A percentile compares a stretch with the other conserved stretches of the same genome.
Evolutionary conservation across 2,329 filamentous ascomycete genomes (phyloP).

Genomic region (Botrytis pseudocinerea): DNA sequence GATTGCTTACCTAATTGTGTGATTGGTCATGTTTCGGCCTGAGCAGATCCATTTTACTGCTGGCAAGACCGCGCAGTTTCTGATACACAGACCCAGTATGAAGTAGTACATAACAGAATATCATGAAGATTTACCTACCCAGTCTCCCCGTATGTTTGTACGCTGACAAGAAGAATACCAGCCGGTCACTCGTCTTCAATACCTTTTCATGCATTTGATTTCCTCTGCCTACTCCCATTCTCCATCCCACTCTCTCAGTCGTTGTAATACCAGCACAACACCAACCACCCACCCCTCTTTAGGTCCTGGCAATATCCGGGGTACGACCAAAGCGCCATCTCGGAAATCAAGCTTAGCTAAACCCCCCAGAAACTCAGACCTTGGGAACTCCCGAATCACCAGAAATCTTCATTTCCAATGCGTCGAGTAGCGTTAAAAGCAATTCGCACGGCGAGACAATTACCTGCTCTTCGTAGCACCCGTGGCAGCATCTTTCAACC

Average conservation of each 20-base stretch:
- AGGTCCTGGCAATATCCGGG: constrained; percentile 14
- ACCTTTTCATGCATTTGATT: neutral
- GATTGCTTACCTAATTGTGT: neutral
- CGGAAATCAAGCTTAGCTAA: constrained; percentile 22
- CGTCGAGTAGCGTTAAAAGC: constrained; percentile 70
- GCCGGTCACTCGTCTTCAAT: neutral
- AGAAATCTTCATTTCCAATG: constrained; percentile 53
- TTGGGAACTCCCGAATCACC: neutral
- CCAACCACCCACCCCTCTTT: neutral
- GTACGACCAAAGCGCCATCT: constrained; percentile 20
- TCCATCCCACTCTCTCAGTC: neutral
- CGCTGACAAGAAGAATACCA: neutral
- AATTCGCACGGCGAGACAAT: constrained; percentile 65
- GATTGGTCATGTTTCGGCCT: neutral
- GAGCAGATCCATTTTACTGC: neutral
- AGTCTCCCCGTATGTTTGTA: too few relatives aligned
- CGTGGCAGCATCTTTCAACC: constrained; percentile 46
- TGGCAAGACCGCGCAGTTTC: neutral
- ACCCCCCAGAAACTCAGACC: constrained; percentile 14
- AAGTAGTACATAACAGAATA: too few relatives aligned
- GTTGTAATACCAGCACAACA: too few relatives aligned
- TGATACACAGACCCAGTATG: neutral
- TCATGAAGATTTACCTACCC: too few relatives aligned
- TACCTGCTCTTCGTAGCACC: constrained; percentile 59
- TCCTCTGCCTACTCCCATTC: too few relatives aligned